Conservation (phyloP, 2,329 filamentous ascomycete species). For the Sporothrix pseudoabietina region DNA sequence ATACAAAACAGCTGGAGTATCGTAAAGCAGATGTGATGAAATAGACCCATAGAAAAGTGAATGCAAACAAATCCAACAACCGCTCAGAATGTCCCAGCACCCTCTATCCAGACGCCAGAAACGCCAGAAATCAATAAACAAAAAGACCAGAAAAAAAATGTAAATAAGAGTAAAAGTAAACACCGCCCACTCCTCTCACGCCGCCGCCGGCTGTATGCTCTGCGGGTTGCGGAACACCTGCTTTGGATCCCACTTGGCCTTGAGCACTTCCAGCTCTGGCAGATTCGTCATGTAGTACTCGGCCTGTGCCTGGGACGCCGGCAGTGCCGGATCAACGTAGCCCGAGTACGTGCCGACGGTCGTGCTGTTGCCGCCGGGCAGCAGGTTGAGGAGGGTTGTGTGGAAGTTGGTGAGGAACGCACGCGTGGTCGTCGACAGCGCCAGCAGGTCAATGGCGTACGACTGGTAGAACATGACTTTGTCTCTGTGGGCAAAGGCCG, state of each 20-base stretch:
- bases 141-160: not conserved
- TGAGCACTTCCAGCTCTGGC: slow-evolving; percentile 51
- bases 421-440: slow-evolving; percentile 50
- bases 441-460: slow-evolving; percentile 57
- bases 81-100: slow-evolving; percentile 4
- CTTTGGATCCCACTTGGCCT: slow-evolving; percentile 54
- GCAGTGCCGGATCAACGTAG: slow-evolving; percentile 59
- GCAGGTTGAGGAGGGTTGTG: slow-evolving; percentile 43
- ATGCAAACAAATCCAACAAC: not conserved
- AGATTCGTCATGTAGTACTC: slow-evolving; percentile 61
- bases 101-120: slow-evolving; percentile 7
- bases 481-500: slow-evolving; percentile 65
- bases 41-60: not conserved
- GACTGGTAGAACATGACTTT: slow-evolving; percentile 65
- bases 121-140: not conserved
- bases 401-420: slow-evolving; percentile 58
- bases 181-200: no score
- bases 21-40: not conserved
- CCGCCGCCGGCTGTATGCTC: slow-evolving; percentile 44
- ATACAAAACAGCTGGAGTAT: not conserved
- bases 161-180: no score
- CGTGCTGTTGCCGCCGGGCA: slow-evolving; percentile 38
- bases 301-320: slow-evolving; percentile 45
- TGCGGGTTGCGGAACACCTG: slow-evolving; percentile 63
- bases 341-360: slow-evolving; percentile 60